Evolutionary conservation across 345 rosid species (phyloP), one percentile per base, ranked within the genome.

Genomic region (Eucalyptus marginata): DNA sequence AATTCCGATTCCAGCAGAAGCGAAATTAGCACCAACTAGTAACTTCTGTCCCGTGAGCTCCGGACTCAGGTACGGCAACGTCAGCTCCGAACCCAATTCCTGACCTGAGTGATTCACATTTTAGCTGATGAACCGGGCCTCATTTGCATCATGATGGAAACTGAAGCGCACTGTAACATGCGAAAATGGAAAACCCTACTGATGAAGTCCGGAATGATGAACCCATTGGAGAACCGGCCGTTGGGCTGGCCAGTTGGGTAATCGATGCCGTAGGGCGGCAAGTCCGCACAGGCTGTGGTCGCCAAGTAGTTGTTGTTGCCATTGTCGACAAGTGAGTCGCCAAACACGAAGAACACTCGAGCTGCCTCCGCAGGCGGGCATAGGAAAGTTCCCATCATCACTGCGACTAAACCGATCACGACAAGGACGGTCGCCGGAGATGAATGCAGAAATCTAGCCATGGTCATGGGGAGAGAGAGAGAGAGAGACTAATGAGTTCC

Each of bases 1-100:
- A 87, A 97, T 95, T 83, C 99, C 98, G 49, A 97, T 95, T 33
- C 99, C 99, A 46, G 98, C 98, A 15, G 99, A 96, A 91, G 99
- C 98, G 79, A 97, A 97, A 66, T 96, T 96, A 87, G 98, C 99
- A 79, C 99, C 99, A 27, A 94, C 92, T 14, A 96, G 98, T 7
- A 96, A 93, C 66, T 79, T 94, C 50, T 93, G 87, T 83, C 98
- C 98, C 7, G 49, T 93, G 89, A 96, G 96, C 87, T 91, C 89
- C 2, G 98, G 98, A 88, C 95, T 94, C 50, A 97, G 92, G 91
- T 97, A 97, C 49, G 99, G 99, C 90, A 96, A 86, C 86, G 98
- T 93, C 58, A 96, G 27, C 66, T 95, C 96, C 47, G 93, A 90
- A 25, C 98, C 97, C 64, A 95, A 88, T 44, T 92, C 89, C 92